Conservation (phyloP, 805 yeast genomes). For the Candida xyloterini region DNA sequence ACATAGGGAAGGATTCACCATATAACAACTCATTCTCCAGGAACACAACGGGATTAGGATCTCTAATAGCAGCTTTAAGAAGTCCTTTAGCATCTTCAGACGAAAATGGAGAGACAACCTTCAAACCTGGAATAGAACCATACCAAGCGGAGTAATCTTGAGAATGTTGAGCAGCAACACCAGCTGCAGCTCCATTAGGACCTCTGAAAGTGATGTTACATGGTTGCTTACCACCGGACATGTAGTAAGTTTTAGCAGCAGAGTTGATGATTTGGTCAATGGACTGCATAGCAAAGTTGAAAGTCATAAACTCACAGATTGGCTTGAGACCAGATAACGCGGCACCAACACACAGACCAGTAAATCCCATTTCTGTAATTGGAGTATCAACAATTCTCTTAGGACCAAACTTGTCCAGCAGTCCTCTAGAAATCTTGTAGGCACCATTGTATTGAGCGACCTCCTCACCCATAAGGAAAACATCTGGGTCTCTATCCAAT, state of each 20-base stretch:
- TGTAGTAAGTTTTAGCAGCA: slow-evolving; percentile 97
- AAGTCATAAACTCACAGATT: slow-evolving; percentile 97
- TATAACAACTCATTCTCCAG: slow-evolving; percentile 94
- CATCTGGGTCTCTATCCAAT: slow-evolving; percentile 91
- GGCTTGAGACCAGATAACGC: slow-evolving; percentile 97
- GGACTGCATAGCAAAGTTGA: slow-evolving; percentile 99
- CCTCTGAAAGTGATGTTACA: slow-evolving; percentile 98
- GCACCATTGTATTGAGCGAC: slow-evolving; percentile 99
- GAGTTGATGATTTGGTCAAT: slow-evolving; percentile 98
- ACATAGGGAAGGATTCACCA: slow-evolving; percentile 85
- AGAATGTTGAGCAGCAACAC: slow-evolving; percentile 99
- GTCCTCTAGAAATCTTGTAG: slow-evolving; percentile 93
- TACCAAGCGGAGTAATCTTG: slow-evolving; percentile 98
- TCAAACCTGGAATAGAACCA: slow-evolving; percentile 96
- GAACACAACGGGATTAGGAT: slow-evolving; percentile 96
- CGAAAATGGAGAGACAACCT: slow-evolving; percentile 92
- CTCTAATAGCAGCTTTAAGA: slow-evolving; percentile 94
- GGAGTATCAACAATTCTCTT: slow-evolving; percentile 94
- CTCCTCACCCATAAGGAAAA: slow-evolving; percentile 97
- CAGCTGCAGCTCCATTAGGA: slow-evolving; percentile 99
- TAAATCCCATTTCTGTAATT: slow-evolving; percentile 98
- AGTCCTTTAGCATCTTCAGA: slow-evolving; percentile 96
- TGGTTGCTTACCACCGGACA: slow-evolving; percentile 99
- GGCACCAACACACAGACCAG: slow-evolving; percentile 93
- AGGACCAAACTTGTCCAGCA: slow-evolving; percentile 92